A percentile compares a stretch with the other conserved stretches of the same genome.
These are phyloP conservation scores for Mortierella claussenii DNA, from an alignment of 192 early-diverging fungal species.

Conservation along the genomic window DNA sequence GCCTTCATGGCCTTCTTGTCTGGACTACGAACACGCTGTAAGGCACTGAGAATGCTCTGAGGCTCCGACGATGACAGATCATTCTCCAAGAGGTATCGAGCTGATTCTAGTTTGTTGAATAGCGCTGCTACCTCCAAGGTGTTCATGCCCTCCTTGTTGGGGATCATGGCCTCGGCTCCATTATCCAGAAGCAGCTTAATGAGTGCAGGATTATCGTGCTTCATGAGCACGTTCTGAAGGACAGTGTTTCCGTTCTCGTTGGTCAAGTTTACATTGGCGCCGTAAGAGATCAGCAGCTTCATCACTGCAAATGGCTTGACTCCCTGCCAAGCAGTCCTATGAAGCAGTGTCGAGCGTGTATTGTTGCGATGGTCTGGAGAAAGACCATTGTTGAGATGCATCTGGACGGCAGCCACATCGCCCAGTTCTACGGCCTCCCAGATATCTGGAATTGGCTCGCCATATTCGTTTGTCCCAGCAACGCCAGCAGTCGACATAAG, in stretches of 20 bases:
- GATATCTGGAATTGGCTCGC: constrained; percentile 21
- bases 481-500: not conserved
- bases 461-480: not conserved
- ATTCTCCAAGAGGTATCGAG: constrained; percentile 35
- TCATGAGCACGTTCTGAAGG: constrained; percentile 47
- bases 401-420: constrained; percentile 25
- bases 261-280: constrained; percentile 42
- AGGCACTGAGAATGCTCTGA: constrained; percentile 21
- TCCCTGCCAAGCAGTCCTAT: constrained; percentile 40
- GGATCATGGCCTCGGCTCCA: constrained; percentile 34
- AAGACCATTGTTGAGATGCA: constrained; percentile 23
- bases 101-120: constrained; percentile 40
- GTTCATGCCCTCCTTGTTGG: constrained; percentile 52
- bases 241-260: constrained; percentile 52
- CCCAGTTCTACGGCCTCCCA: constrained; percentile 44
- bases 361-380: constrained; percentile 43
- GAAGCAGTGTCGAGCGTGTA: constrained; percentile 41
- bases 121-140: constrained; percentile 41
- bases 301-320: constrained; percentile 26
- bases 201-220: constrained; percentile 39
- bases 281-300: constrained; percentile 32
- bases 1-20: constrained; percentile 43
- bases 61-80: constrained; percentile 29
- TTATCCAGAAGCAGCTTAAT: constrained; percentile 42
- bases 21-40: constrained; percentile 21